These are phyloP conservation scores for Volutella citrinella DNA, from an alignment of 2,329 filamentous ascomycete species.

Conservation along the genomic window DNA sequence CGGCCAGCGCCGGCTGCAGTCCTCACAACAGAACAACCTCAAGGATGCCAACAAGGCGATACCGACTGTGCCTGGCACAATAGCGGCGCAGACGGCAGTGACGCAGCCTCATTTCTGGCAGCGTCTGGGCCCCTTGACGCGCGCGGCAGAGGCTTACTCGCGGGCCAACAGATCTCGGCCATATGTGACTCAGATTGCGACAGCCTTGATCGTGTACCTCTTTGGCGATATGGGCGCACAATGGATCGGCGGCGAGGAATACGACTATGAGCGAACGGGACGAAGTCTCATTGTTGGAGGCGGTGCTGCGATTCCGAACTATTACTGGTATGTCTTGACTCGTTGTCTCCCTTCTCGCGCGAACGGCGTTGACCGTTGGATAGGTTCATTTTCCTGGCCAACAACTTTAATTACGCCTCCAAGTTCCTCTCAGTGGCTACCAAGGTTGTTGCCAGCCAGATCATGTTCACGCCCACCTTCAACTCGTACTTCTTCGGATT, in stretches of 20 bases:
- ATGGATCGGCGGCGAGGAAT: constrained; percentile 58
- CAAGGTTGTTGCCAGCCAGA: constrained; percentile 80
- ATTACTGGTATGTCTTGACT: constrained; percentile 68
- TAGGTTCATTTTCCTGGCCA: constrained; percentile 77
- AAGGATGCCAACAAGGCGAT: too few relatives aligned
- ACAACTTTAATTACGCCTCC: constrained; percentile 80
- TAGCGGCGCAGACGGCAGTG: too few relatives aligned
- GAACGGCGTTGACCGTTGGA: background rate
- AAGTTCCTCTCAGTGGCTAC: constrained; percentile 66
- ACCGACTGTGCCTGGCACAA: too few relatives aligned
- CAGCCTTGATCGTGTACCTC: constrained; percentile 74
- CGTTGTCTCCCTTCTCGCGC: too few relatives aligned
- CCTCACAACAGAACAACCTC: too few relatives aligned
- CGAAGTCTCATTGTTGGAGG: constrained; percentile 74
- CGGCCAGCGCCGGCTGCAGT: too few relatives aligned
- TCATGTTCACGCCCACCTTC: constrained; percentile 77
- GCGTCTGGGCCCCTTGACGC: constrained; percentile 55
- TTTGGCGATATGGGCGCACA: constrained; percentile 77
- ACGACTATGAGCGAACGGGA: constrained; percentile 66
- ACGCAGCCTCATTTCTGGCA: constrained; percentile 49
- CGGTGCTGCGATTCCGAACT: constrained; percentile 73
- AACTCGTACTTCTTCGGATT: constrained; percentile 80
- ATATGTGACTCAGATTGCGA: constrained; percentile 75
- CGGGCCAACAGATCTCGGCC: constrained; percentile 69
- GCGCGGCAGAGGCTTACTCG: constrained; percentile 58